Evolutionary conservation across 768 basidiomycete species (phyloP).

Genomic region (Mycena polygramma): DNA sequence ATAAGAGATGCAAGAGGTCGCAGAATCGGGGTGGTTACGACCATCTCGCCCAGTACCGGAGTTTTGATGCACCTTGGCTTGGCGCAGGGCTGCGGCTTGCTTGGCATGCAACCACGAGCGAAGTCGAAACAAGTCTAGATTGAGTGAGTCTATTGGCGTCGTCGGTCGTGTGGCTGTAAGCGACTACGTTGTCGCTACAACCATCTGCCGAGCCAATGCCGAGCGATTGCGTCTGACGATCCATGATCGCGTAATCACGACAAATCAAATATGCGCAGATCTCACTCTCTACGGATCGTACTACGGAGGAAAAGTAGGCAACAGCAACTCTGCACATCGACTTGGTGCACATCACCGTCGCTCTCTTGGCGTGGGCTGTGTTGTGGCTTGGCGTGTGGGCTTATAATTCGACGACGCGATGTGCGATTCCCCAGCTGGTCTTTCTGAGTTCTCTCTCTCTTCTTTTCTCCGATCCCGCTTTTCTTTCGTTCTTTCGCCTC

Average conservation of each 20-base stretch:
- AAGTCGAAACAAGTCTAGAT: too few relatives aligned
- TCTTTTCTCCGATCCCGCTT: constrained; percentile 14
- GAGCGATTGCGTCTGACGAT: constrained; percentile 2
- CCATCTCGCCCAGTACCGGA: constrained; percentile 4
- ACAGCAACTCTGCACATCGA: not conserved
- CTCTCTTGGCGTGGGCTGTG: constrained; percentile 11
- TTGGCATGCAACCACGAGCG: not conserved
- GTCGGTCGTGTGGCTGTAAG: too few relatives aligned
- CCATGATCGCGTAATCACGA: constrained; percentile 4
- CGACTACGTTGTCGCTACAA: constrained; percentile 1
- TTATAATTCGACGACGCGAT: constrained; percentile 13
- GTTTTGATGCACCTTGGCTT: not conserved
- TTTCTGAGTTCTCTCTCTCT: constrained; percentile 17
- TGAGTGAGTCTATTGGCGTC: too few relatives aligned
- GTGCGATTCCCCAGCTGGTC: constrained; percentile 7
- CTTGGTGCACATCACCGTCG: not conserved
- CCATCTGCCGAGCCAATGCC: constrained; percentile 10
- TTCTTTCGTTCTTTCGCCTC: constrained; percentile 19
- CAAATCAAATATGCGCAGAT: constrained; percentile 9
- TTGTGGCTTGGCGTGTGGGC: constrained; percentile 10
- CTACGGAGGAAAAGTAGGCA: not conserved
- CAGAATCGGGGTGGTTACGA: not conserved
- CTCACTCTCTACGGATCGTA: not conserved
- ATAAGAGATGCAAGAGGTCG: constrained; percentile 12
- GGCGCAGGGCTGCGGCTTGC: too few relatives aligned